A percentile compares a stretch with the other conserved stretches of the same genome.
phyloP scores from a whole-genome alignment of 495 filamentous ascomycete species.

The Entonaema liquescens region DNA sequence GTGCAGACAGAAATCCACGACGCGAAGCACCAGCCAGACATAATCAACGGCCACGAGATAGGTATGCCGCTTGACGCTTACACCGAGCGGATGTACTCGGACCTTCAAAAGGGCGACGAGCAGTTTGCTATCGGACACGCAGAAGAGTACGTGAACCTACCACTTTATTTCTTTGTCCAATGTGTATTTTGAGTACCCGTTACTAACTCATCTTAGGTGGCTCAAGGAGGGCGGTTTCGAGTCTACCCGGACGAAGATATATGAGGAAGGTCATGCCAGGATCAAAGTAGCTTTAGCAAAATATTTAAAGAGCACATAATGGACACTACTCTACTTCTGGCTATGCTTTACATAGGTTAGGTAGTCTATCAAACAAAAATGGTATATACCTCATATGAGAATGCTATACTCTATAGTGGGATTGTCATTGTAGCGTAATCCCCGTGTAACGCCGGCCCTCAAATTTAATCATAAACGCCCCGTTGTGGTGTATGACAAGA shows the following conservation, averaged over 20 bases:
- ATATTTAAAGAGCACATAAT: constrained; percentile 19
- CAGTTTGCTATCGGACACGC: constrained; percentile 41
- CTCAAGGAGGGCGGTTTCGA: constrained; percentile 33
- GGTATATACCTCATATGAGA: not conserved
- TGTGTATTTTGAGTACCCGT: not conserved
- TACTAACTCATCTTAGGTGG: constrained; percentile 8
- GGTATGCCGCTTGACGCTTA: constrained; percentile 69
- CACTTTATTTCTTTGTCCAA: not conserved
- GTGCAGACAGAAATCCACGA: constrained; percentile 68
- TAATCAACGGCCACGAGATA: constrained; percentile 44
- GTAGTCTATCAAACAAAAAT: not conserved
- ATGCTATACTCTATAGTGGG: not conserved
- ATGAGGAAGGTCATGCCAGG: constrained; percentile 18
- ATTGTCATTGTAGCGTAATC: not conserved
- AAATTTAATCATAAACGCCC: not conserved
- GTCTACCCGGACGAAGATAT: constrained; percentile 19
- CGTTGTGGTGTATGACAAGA: not conserved
- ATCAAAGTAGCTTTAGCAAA: constrained; percentile 20
- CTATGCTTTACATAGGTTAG: not conserved
- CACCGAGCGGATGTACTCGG: constrained; percentile 59
- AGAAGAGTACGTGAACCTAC: constrained; percentile 7
- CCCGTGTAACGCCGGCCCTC: not conserved
- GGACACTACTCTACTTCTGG: not conserved
- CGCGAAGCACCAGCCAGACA: constrained; percentile 54
- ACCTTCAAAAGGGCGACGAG: constrained; percentile 58